Base-by-base conservation (phyloP, 1,284 basidiomycete genomes). In the Clitocybe nebularis region DNA sequence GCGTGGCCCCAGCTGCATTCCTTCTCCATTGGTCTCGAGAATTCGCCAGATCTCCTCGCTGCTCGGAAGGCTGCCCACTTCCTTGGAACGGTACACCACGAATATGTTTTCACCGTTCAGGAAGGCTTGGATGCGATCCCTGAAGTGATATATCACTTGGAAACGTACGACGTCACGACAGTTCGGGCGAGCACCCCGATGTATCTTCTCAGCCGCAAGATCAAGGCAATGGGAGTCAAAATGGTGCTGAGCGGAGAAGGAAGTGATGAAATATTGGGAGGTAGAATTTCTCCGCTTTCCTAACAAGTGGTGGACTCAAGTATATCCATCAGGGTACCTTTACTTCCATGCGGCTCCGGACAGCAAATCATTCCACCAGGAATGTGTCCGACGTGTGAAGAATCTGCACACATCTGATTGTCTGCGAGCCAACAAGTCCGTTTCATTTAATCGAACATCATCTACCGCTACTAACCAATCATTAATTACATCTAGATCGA, bases 141-240 rank as follows among this genome's bases (percentile, higher is more conserved):
- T 3, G 96, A 99, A 50, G 96, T 99, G 49, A 97, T 99, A 56
- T 89, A 97, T 68, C 96, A 99, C 64, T 81, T 99, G 34, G 96
- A 99, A 73, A 99, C 96, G 1, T 99, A 93, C 68, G 96, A 99
- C 62, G 96, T 99, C 42, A 99, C 96, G 25, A 99, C 96, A 11
- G 93, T 98, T 41, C 88, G 96, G 45, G 96, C 96, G 3, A 94
- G 90, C 56, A 98, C 95, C 4, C 95, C 96, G 11, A 95, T 95
- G 93, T 95, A 95, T 63, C 81, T 99, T 24, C 81, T 99, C 46
- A 93, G 89, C 62, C 81, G 96, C 44, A 99, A 99, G 74, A 96
- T 99, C 75, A 99, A 99, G 72, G 95, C 96, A 2, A 99, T 94
- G 89, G 96, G 96, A 51, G 96, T 99, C 51, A 99, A 99, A 74